Conservation (phyloP, 164 flowering plant genomes). For the Tetracentron sinense region DNA sequence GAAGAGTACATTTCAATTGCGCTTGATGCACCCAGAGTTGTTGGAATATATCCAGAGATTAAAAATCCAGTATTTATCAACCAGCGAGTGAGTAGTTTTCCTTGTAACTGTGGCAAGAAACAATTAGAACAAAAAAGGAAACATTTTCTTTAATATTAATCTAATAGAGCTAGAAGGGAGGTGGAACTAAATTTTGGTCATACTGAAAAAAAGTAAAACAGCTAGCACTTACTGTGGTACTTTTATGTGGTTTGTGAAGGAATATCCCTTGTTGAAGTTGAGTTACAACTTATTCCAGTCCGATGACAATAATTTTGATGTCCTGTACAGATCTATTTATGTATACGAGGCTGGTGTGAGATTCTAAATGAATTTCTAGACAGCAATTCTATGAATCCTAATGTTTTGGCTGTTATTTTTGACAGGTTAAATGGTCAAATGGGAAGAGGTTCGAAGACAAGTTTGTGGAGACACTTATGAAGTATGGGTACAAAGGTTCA, state of each 20-base stretch:
- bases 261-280: background rate
- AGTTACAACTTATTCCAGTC: background rate
- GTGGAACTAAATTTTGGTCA: background rate
- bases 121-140: background rate
- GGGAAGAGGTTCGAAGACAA: constrained; percentile 88
- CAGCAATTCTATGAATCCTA: background rate
- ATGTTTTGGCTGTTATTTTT: constrained; percentile 7
- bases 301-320: background rate
- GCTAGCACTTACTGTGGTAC: background rate
- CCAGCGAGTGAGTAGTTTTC: constrained; percentile 66
- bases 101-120: background rate
- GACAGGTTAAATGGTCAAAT: constrained; percentile 86
- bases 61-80: constrained; percentile 91
- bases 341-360: background rate
- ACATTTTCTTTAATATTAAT: background rate
- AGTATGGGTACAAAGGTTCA: constrained; percentile 85
- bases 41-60: constrained; percentile 98
- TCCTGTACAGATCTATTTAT: background rate
- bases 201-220: background rate
- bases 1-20: constrained; percentile 93
- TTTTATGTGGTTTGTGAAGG: background rate
- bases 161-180: background rate
- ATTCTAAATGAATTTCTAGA: background rate
- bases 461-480: constrained; percentile 74
- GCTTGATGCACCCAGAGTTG: constrained; percentile 83